Percentiles rank a stretch among this genome's conserved stretches.
Conservation (phyloP, 1,284 basidiomycete genomes). For the Porphyrellus sp. region DNA sequence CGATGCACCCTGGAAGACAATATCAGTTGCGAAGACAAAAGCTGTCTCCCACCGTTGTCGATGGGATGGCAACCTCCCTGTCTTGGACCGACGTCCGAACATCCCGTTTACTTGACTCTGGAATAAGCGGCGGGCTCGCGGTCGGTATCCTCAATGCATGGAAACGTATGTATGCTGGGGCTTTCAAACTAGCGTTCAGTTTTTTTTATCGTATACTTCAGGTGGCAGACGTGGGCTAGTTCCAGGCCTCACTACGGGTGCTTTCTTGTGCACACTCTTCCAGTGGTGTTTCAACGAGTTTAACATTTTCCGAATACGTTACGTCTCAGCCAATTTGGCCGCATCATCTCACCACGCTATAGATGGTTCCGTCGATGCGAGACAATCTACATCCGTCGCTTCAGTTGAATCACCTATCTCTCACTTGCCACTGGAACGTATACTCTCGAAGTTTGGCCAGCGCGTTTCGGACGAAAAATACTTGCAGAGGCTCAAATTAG, state of each 20-base stretch:
- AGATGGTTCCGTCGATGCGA: background rate
- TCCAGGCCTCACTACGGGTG: slow-evolving; percentile 55
- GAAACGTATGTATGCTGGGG: slow-evolving; percentile 40
- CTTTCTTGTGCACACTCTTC: slow-evolving; percentile 51
- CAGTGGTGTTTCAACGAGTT: slow-evolving; percentile 67
- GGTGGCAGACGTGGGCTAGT: slow-evolving; percentile 43
- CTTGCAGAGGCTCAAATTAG: slow-evolving; percentile 48
- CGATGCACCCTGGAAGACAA: slow-evolving; percentile 25
- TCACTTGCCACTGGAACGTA: slow-evolving; percentile 30
- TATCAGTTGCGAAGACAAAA: slow-evolving; percentile 40
- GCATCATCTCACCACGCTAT: background rate
- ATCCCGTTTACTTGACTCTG: slow-evolving; percentile 58
- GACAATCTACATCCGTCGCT: slow-evolving; percentile 1
- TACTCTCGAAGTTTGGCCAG: slow-evolving; percentile 47
- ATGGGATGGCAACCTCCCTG: slow-evolving; percentile 14
- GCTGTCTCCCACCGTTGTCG: slow-evolving; percentile 18
- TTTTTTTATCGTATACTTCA: slow-evolving; percentile 21
- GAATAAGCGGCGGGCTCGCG: slow-evolving; percentile 58
- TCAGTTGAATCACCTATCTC: slow-evolving; percentile 2
- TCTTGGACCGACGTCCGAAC: slow-evolving; percentile 53
- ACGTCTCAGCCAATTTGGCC: slow-evolving; percentile 38
- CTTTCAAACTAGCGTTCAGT: background rate
- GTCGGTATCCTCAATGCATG: slow-evolving; percentile 51
- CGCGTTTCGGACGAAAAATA: slow-evolving; percentile 65
- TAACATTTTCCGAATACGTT: slow-evolving; percentile 53